Evolutionary conservation across 495 filamentous ascomycete genomes (phyloP), one percentile per base, ranked within the genome.

Genomic region (Staphylotrichum tortipilum): DNA sequence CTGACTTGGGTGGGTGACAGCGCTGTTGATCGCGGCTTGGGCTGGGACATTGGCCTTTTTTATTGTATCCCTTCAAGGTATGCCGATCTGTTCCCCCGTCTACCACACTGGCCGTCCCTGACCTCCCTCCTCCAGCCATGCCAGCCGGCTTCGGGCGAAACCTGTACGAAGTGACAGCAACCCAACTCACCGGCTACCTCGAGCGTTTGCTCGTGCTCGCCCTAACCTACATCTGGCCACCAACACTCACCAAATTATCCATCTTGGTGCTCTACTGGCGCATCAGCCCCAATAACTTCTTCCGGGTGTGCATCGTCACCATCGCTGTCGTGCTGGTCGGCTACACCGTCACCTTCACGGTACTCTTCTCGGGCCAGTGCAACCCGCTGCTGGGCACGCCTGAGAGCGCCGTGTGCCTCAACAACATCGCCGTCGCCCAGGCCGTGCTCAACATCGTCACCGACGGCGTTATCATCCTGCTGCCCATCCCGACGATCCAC

Each of bases 401-500:
- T 4, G 42, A 34, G 28, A 45, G 28, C 18, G 29, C 42, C 17
- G 18, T 33, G 4, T 61, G 58, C 35, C 50, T 61, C 22, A 47
- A 52, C 22, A 53, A 58, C 33, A 47, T 61, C 23, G 58, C 58
- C 11, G 15, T 67, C n/a, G 52, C 67, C 22, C 61, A 70, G 39
- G 62, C 60, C 18, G 58, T 66, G 3, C 60, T 71, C 28, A 73
- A 70, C 51, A 67, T 73, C 50, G 38, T 58, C 36, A 68, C 67
- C 3, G 70, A 73, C 43, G 26, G 68, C 21, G 57, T 67, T 49
- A 53, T 73, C 21, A 68, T 73, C 42, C 19, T 64, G 11, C 47
- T 69, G 23, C 70, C 70, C 2, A 61, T 73, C 18, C 70, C 70
- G 12, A 55, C 60, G 9, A 55, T 72, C n/a, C 44, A 64, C 53